These are phyloP conservation scores for Pelargonium fulgidum DNA, from an alignment of 441 rosid species.

Conservation along the genomic window DNA sequence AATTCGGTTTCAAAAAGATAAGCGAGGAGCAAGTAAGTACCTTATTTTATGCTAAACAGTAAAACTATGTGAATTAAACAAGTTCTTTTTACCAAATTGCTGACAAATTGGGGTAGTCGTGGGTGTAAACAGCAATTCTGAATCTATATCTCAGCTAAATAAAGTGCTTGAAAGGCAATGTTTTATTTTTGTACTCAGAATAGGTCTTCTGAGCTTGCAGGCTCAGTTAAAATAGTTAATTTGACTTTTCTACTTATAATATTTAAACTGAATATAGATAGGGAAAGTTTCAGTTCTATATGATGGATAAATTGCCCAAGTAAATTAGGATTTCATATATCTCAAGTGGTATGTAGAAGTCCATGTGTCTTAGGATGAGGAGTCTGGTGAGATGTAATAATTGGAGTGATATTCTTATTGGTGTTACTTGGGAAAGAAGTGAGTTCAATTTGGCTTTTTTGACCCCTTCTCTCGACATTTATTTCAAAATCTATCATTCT, in stretches of 20 bases:
- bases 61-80: slow-evolving; percentile 1
- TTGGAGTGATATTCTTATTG: not conserved
- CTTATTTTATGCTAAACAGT: not conserved
- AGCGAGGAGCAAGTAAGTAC: slow-evolving; percentile 56
- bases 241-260: not conserved
- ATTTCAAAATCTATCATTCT: too few relatives aligned
- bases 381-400: too few relatives aligned
- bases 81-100: not conserved
- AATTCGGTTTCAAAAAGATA: slow-evolving; percentile 81
- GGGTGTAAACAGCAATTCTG: not conserved
- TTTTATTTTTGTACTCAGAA: too few relatives aligned
- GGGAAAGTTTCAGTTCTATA: not conserved
- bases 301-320: not conserved
- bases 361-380: too few relatives aligned
- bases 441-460: too few relatives aligned
- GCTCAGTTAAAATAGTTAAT: not conserved
- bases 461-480: too few relatives aligned
- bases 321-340: not conserved
- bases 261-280: not conserved
- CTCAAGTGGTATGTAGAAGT: not conserved
- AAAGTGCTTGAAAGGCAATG: too few relatives aligned
- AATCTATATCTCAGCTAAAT: too few relatives aligned
- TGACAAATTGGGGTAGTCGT: not conserved
- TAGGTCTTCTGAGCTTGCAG: too few relatives aligned
- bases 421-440: not conserved